Evolutionary conservation across 2,329 filamentous ascomycete species (phyloP), one percentile per base, ranked within the genome.

Genomic region (Leptographium lundbergii): DNA sequence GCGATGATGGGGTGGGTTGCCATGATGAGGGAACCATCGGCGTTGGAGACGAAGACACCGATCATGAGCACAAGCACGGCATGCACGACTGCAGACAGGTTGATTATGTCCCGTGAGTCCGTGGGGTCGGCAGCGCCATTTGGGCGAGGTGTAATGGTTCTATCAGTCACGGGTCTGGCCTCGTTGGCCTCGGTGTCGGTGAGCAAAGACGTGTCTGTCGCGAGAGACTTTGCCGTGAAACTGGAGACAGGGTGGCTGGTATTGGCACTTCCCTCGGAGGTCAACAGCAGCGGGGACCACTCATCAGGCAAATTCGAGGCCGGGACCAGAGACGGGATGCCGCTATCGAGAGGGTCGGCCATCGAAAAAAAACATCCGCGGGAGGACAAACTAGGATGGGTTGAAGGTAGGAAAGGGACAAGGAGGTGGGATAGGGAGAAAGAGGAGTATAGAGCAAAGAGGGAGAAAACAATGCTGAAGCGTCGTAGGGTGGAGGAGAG

Each of bases 1-100:
- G 81, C 78, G 57, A 86, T 83, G 4, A 73, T 74, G 0, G 80
- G 79, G 60, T 86, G 82, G 0, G 85, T 87, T 0, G 87, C 85
- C 36, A 89, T 71, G 0, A 89, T 77, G 0, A 89, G 72, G 1
- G 82, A 85, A 0, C 73, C 71, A 65, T 90, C 87, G 19, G 81
- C 79, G 58, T 85, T 84, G 7, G 80, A 79, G 14, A 87, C 79
- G 63, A 89, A 88, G 17, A 86, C 81, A 13, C 81, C 81, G 19
- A 64, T 61, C 58, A 60, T 59, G 19, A 64, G 57, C 10, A 64
- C 63, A 2, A 60, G 29, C 3, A 64, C 59, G 34, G 58, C 59
- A 24, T 59, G 59, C 14, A 54, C 13, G 2, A 63, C 50, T 1
- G 51, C 45, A 13, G 24, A 36, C 6, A 47, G 24, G 34, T 24